Percentiles rank a stretch among this genome's conserved stretches.
These are phyloP conservation scores for Ceratobasidium sp. DNA, from an alignment of 1,284 basidiomycete species.

Conservation along the genomic window DNA sequence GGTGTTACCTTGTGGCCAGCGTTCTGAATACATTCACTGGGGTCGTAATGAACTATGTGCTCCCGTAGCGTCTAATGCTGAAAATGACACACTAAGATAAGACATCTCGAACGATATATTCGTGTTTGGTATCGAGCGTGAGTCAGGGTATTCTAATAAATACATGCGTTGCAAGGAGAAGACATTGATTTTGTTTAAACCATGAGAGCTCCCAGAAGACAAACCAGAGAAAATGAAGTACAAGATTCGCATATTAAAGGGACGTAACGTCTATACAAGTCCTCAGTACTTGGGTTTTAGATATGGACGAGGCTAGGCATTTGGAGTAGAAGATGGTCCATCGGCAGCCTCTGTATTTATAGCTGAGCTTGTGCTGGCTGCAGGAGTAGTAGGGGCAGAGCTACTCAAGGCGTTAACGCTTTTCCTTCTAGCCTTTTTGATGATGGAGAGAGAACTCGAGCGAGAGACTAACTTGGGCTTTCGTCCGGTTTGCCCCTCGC, in stretches of 20 bases:
- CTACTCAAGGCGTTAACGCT: neutral
- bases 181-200: neutral
- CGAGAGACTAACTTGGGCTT: conserved; percentile 26
- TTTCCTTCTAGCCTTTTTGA: neutral
- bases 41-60: neutral
- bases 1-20: neutral
- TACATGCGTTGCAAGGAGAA: neutral
- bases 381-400: neutral
- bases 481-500: conserved; percentile 21
- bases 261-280: too few species aligned
- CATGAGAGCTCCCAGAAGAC: neutral
- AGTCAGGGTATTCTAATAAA: conserved; percentile 17
- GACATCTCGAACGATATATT: conserved; percentile 23
- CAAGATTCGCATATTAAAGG: neutral
- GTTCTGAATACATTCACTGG: neutral
- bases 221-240: neutral
- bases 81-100: neutral
- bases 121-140: conserved; percentile 34
- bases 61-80: neutral
- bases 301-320: too few species aligned
- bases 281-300: too few species aligned
- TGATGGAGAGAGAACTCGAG: conserved; percentile 20
- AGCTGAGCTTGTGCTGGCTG: conserved; percentile 12
- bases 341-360: neutral
- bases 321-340: conserved; percentile 5